These are phyloP conservation scores for Chlamydomonas urium DNA, from an alignment of 139 green algal genomes.

Conservation along the genomic window DNA sequence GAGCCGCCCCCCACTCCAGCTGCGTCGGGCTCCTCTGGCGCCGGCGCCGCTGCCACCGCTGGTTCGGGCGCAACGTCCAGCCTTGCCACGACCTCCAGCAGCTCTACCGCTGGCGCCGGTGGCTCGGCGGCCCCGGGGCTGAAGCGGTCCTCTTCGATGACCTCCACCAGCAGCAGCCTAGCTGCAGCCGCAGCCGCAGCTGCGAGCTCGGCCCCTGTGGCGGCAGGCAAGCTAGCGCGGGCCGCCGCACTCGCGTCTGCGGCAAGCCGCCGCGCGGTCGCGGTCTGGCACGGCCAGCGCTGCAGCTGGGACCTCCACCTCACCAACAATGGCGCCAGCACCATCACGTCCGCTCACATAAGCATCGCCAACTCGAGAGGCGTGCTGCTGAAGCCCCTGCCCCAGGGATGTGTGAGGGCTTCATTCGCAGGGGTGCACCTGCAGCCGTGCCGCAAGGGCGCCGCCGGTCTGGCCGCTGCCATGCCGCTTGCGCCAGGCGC, in stretches of 20 bases:
- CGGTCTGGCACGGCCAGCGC: conserved; percentile 13
- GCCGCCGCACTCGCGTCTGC: background rate
- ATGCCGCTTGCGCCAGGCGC: conserved; percentile 25
- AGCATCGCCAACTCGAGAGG: conserved; percentile 26
- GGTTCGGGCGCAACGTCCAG: too few species aligned
- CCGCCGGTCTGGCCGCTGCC: background rate
- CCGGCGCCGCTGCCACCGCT: too few species aligned
- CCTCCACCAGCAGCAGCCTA: background rate
- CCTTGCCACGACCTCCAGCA: too few species aligned
- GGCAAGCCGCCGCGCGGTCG: conserved; percentile 16
- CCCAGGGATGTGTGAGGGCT: conserved; percentile 5
- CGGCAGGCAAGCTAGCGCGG: background rate
- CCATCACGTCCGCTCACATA: conserved; percentile 8
- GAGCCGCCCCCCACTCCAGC: too few species aligned
- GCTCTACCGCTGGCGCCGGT: background rate
- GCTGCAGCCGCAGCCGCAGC: background rate
- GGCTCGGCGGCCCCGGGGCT: too few species aligned
- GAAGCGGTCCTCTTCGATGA: background rate
- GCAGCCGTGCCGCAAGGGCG: background rate
- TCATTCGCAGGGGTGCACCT: conserved; percentile 20
- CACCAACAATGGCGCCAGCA: conserved; percentile 23
- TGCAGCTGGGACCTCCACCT: conserved; percentile 31
- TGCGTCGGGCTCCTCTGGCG: too few species aligned
- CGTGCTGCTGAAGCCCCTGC: conserved; percentile 27
- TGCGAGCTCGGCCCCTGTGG: background rate